These are phyloP conservation scores for Xylaria sp. DNA, from an alignment of 2,329 filamentous ascomycete genomes.

Conservation along the genomic window DNA sequence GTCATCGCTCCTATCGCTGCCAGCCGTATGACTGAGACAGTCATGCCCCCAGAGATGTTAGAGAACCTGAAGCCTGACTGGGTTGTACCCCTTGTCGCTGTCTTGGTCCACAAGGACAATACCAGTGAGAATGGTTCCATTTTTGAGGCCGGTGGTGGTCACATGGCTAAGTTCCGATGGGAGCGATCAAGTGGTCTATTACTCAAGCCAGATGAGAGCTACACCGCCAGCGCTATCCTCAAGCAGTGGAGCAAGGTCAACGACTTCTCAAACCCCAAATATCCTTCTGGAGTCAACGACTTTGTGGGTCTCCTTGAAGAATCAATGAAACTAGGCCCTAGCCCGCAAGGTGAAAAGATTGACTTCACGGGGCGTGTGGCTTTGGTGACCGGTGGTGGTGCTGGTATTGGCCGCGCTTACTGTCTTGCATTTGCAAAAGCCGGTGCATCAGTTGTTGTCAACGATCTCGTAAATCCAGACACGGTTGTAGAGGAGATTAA, in stretches of 20 bases:
- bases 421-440: constrained; percentile 87
- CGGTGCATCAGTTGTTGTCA: constrained; percentile 89
- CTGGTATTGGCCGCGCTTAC: constrained; percentile 92
- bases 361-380: constrained; percentile 88
- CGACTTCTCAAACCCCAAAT: constrained; percentile 85
- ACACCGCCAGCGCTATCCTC: constrained; percentile 88
- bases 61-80: constrained; percentile 89
- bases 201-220: constrained; percentile 86
- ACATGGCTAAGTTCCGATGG: constrained; percentile 94
- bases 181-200: constrained; percentile 90
- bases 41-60: constrained; percentile 94
- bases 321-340: constrained; percentile 80
- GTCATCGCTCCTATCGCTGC: constrained; percentile 95
- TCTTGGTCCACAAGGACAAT: constrained; percentile 87
- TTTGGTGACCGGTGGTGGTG: constrained; percentile 87
- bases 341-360: constrained; percentile 76
- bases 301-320: constrained; percentile 88
- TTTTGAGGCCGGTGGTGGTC: constrained; percentile 93
- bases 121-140: constrained; percentile 85
- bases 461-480: constrained; percentile 94
- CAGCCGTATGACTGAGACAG: constrained; percentile 92
- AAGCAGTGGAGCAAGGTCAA: constrained; percentile 89
- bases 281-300: constrained; percentile 87
- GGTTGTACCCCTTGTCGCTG: constrained; percentile 92
- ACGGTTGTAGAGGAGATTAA: constrained; percentile 92